Percentiles rank a stretch among this genome's conserved stretches.
Evolutionary conservation across 2,329 filamentous ascomycete species (phyloP).

Genomic region (Colletotrichum phormii): DNA sequence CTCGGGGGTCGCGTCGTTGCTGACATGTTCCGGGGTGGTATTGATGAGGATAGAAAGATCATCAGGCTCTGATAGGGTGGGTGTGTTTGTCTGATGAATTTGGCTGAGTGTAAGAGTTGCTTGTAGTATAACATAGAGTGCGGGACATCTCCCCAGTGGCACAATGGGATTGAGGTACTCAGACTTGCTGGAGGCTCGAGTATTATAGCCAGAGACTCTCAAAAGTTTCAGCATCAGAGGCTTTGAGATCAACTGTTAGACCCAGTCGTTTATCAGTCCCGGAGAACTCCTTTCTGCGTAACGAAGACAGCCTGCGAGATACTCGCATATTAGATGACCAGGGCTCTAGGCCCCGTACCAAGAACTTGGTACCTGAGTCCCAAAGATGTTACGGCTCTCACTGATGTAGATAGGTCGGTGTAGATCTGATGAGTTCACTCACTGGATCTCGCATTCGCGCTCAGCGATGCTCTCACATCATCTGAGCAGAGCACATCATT

Average conservation of each 20-base stretch:
- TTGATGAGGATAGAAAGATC: slow-evolving; percentile 66
- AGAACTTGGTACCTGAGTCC: too few species aligned
- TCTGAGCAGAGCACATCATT: too few species aligned
- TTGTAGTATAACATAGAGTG: slow-evolving; percentile 1
- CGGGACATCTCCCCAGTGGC: neutral
- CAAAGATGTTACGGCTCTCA: too few species aligned
- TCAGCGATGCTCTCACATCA: too few species aligned
- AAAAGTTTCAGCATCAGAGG: neutral
- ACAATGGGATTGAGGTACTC: neutral
- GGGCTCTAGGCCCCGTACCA: neutral
- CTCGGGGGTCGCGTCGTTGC: slow-evolving; percentile 73
- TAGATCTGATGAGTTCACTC: too few species aligned
- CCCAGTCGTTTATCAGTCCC: neutral
- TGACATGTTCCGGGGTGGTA: slow-evolving; percentile 79
- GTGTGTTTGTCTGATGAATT: neutral
- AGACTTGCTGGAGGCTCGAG: neutral
- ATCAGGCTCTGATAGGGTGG: slow-evolving; percentile 50
- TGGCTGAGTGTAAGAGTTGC: neutral
- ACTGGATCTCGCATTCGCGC: too few species aligned
- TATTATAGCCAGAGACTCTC: neutral
- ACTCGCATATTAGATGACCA: neutral
- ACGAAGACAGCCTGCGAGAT: neutral
- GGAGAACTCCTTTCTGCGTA: too few species aligned
- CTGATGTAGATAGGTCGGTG: too few species aligned
- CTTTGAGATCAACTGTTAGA: neutral